Evolutionary conservation across 2,329 filamentous ascomycete genomes (phyloP), one percentile per base, ranked within the genome.

Genomic region (Hyphodiscus sp.): DNA sequence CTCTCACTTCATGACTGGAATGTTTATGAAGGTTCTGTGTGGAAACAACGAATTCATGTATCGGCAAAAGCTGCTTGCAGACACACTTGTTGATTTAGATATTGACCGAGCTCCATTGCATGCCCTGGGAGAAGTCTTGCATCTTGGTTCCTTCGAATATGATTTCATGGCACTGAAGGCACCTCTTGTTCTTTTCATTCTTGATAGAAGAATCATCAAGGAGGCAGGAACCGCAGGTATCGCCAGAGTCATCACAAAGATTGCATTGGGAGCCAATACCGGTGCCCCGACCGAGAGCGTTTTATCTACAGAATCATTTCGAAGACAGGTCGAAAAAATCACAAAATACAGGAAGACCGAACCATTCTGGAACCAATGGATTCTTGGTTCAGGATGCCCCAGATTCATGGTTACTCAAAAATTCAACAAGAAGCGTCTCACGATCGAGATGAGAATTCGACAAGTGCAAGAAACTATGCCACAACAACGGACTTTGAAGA

Each of bases 341-440:
- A 89, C 89, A 13, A 89, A 94, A 64, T 86, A 87, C 56, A 88
- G 89, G 67, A 58, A 64, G 26, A 80, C 96, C 0, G 94, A 99
- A 58, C 78, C 82, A 0, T 97, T 99, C 68, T 97, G 95, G 78
- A 83, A 85, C 44, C 92, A 99, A 67, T 99, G 92, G 92, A 82
- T 99, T 0, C 81, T 86, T 58, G 86, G 88, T 11, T 85, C 90
- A 16, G 95, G 95, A 0, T 97, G 91, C 63, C 94, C 95, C 0
- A 82, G 85, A 43, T 95, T 99, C 62, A 79, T 86, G 47, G 88
- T 95, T 47, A 87, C 84, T 41, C 91, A 96, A 61, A 82, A 86
- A 18, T 99, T 99, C 73, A 99, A 99, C 68, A 97, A 97, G 74
- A 99, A 99, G 74, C 88, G 95, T 63, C 78, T 97, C 3, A 91